phyloP scores from a whole-genome alignment of 495 filamentous ascomycete genomes.

The Penicillium odoratum region DNA sequence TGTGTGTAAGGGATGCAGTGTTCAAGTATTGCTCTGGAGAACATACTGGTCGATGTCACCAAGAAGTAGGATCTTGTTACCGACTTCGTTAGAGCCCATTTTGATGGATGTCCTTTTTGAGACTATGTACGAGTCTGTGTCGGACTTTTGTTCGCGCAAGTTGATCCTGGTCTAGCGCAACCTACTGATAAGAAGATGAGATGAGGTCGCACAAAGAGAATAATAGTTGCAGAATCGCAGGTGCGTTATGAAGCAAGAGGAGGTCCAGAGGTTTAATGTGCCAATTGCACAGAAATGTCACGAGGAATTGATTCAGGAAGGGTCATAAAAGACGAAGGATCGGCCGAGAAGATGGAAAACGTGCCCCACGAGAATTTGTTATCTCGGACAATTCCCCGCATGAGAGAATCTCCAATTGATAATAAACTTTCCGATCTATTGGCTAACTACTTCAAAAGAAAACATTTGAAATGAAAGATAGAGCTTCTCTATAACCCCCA shows the following conservation, averaged over 20 bases:
- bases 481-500: too few relatives aligned
- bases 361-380: conserved; percentile 18
- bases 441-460: background rate
- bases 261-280: background rate
- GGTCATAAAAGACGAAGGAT: conserved; percentile 14
- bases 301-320: background rate
- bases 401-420: background rate
- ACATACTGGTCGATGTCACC: conserved; percentile 28
- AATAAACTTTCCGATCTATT: background rate
- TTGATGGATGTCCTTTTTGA: background rate
- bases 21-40: background rate
- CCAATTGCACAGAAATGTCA: background rate
- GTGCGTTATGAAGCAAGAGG: background rate
- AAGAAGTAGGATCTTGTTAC: conserved; percentile 57
- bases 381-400: conserved; percentile 24
- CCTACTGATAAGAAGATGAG: background rate
- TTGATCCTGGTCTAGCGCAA: background rate
- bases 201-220: background rate
- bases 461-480: background rate
- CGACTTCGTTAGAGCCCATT: conserved; percentile 26
- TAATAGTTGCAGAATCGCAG: background rate
- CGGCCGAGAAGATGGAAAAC: conserved; percentile 15
- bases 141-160: background rate
- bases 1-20: background rate
- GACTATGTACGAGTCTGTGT: background rate